Percentiles rank a stretch among this genome's conserved stretches.
Evolutionary conservation across 345 rosid species (phyloP).

Genomic region (Salix suchowensis): DNA sequence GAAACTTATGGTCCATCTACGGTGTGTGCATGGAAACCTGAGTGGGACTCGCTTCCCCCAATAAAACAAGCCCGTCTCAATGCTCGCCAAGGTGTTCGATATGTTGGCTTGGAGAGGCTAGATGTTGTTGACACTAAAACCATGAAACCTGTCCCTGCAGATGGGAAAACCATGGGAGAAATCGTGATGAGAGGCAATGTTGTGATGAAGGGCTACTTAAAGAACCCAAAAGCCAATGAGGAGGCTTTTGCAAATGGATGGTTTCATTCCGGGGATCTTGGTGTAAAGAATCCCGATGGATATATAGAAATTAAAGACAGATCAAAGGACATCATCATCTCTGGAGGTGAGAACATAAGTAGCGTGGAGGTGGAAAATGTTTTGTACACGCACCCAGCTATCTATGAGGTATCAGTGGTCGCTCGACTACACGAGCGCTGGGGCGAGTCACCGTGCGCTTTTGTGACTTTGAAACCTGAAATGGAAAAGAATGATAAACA

Average conservation of each 20-base stretch:
- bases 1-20: slow-evolving; percentile 90
- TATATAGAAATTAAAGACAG: slow-evolving; percentile 86
- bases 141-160: slow-evolving; percentile 67
- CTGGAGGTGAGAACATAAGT: slow-evolving; percentile 92
- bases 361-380: slow-evolving; percentile 76
- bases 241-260: slow-evolving; percentile 83
- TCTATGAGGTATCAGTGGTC: slow-evolving; percentile 82
- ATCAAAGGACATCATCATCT: slow-evolving; percentile 85
- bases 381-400: slow-evolving; percentile 64
- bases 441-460: slow-evolving; percentile 92
- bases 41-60: slow-evolving; percentile 76
- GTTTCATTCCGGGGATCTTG: slow-evolving; percentile 90
- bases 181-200: slow-evolving; percentile 73
- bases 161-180: slow-evolving; percentile 80
- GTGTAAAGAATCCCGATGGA: slow-evolving; percentile 77
- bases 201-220: slow-evolving; percentile 87
- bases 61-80: slow-evolving; percentile 72
- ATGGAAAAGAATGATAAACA: slow-evolving; percentile 36
- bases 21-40: slow-evolving; percentile 85
- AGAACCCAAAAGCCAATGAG: slow-evolving; percentile 71
- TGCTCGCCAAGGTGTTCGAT: slow-evolving; percentile 89
- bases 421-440: slow-evolving; percentile 78
- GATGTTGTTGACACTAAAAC: slow-evolving; percentile 62
- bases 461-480: slow-evolving; percentile 61
- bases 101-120: slow-evolving; percentile 58